Conservation (phyloP, 352 stramenopile species). For the Blastocystis sp. region DNA sequence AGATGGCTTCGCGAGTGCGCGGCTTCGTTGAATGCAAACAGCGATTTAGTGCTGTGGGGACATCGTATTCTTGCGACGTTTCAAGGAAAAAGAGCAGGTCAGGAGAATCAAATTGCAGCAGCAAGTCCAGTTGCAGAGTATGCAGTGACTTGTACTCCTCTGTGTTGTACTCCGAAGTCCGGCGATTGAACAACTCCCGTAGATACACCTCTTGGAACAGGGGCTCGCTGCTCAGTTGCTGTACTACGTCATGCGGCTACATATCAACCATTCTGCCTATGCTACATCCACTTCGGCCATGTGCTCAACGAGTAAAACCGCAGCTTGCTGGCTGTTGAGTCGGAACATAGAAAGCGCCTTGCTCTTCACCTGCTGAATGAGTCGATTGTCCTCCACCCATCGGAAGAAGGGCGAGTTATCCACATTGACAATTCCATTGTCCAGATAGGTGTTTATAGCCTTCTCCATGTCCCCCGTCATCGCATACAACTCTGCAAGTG, state of each 20-base stretch:
- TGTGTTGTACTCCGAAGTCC: constrained; percentile 53
- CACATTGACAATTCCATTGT: neutral
- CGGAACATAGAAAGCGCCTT: constrained; percentile 23
- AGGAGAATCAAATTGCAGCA: constrained; percentile 1
- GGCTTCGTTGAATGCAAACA: constrained; percentile 6
- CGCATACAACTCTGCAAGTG: constrained; percentile 13
- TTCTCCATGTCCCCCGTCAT: neutral
- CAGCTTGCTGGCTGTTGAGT: constrained; percentile 6
- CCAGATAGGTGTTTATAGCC: neutral
- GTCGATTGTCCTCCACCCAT: constrained; percentile 11
- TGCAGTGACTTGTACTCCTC: constrained; percentile 48
- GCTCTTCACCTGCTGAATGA: neutral
- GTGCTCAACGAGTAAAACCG: neutral
- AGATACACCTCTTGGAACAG: constrained; percentile 22
- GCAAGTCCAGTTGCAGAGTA: constrained; percentile 21
- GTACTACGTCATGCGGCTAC: neutral
- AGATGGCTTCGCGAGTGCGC: constrained; percentile 47
- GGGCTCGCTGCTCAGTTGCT: neutral
- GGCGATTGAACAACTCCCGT: constrained; percentile 17
- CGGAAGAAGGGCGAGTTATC: neutral
- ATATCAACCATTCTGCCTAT: neutral
- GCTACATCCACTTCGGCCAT: constrained; percentile 26
- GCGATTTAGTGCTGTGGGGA: neutral
- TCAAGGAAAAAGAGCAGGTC: constrained; percentile 48
- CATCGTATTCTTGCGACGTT: constrained; percentile 41